Conservation (phyloP, 345 rosid genomes). For the Euphorbia pulcherrima region DNA sequence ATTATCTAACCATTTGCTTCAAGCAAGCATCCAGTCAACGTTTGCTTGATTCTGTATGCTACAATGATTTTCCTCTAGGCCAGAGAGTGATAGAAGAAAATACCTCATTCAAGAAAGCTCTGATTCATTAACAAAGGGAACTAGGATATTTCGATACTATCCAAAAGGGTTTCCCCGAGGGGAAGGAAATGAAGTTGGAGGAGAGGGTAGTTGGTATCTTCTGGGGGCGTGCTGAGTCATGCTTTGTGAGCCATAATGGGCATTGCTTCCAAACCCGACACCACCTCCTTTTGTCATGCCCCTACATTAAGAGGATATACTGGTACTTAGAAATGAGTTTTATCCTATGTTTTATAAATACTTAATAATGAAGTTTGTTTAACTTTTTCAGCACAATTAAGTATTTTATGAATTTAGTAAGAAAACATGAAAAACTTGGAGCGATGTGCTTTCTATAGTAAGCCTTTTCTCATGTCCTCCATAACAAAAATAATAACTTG, state of each 20-base stretch:
- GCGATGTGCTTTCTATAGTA: not conserved
- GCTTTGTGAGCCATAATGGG: conserved; percentile 21
- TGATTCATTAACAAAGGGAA: not conserved
- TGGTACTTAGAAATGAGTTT: too few species aligned
- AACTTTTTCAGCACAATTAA: too few species aligned
- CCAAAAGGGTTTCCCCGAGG: conserved; percentile 61
- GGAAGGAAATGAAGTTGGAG: conserved; percentile 33
- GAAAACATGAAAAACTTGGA: too few species aligned
- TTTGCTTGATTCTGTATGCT: not conserved
- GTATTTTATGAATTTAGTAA: too few species aligned
- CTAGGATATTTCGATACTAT: conserved; percentile 10
- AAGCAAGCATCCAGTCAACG: too few species aligned
- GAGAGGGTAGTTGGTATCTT: conserved; percentile 29
- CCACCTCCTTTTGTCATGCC: conserved; percentile 40
- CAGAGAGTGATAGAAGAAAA: conserved; percentile 1
- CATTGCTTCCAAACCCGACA: conserved; percentile 25
- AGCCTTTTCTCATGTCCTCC: not conserved
- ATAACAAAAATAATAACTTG: conserved; percentile 3
- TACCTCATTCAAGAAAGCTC: not conserved
- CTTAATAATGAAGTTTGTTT: too few species aligned
- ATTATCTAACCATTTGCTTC: too few species aligned
- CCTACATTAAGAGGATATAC: not conserved
- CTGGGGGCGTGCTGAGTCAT: conserved; percentile 27
- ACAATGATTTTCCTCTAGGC: not conserved
- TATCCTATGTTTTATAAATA: too few species aligned